Conservation (phyloP, 2,329 filamentous ascomycete species). For the Diaporthe humulicola region DNA sequence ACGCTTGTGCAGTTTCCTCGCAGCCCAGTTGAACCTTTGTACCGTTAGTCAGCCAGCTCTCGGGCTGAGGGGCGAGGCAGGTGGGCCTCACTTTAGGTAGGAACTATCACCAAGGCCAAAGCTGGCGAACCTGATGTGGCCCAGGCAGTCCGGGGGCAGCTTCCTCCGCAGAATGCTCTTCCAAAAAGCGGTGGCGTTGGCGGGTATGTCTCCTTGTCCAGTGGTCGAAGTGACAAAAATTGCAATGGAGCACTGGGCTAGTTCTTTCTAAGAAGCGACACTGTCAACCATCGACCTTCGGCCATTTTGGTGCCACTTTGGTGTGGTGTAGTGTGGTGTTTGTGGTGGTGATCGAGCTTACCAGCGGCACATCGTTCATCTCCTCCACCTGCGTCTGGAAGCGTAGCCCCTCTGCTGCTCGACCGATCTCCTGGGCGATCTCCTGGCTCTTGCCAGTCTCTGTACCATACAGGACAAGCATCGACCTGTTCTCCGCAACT, state of each 20-base stretch:
- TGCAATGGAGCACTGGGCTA: conserved; percentile 69
- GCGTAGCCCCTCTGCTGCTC: conserved; percentile 80
- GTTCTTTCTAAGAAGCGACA: conserved; percentile 56
- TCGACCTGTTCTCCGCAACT: conserved; percentile 52
- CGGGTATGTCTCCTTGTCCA: conserved; percentile 92
- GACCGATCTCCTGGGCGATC: conserved; percentile 85
- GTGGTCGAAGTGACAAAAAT: conserved; percentile 92
- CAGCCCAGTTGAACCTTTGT: conserved; percentile 89
- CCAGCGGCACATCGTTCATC: conserved; percentile 81
- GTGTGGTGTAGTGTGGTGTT: background rate
- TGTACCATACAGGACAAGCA: conserved; percentile 89
- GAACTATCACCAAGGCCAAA: conserved; percentile 97
- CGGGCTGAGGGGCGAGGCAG: background rate
- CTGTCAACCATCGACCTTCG: background rate
- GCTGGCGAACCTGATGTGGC: conserved; percentile 79
- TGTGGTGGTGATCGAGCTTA: conserved; percentile 60
- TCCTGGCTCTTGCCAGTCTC: conserved; percentile 97
- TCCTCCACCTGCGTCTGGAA: conserved; percentile 83
- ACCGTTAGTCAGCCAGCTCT: background rate
- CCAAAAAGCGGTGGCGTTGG: conserved; percentile 88
- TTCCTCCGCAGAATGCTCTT: conserved; percentile 84
- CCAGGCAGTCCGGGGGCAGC: conserved; percentile 78
- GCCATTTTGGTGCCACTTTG: too few relatives aligned
- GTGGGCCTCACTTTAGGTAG: conserved; percentile 80
- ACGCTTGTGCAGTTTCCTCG: conserved; percentile 87